Evolutionary conservation across 2,329 filamentous ascomycete species (phyloP).

Genomic region (Plectosphaerella cucumerina): DNA sequence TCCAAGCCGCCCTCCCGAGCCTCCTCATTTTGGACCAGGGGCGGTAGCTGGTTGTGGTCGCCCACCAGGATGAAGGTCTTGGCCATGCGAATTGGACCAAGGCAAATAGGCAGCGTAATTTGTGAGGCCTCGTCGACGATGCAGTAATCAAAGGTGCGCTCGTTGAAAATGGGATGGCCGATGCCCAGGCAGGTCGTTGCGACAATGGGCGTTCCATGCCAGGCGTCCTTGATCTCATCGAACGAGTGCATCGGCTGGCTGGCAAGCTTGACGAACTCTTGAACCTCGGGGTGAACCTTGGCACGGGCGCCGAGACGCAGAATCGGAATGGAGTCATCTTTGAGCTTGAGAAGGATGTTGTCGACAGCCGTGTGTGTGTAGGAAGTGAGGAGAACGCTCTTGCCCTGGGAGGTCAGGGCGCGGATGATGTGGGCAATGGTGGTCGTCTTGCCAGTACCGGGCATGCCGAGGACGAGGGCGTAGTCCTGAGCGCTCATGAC

Average conservation of each 20-base stretch:
- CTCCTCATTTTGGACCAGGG: conserved; percentile 87
- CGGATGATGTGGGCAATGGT: conserved; percentile 97
- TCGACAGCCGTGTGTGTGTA: conserved; percentile 98
- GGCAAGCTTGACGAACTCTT: conserved; percentile 77
- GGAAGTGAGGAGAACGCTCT: conserved; percentile 88
- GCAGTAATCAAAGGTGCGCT: conserved; percentile 92
- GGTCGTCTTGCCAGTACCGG: conserved; percentile 95
- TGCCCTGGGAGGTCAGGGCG: conserved; percentile 80
- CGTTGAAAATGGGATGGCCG: conserved; percentile 81
- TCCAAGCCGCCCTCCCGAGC: conserved; percentile 84
- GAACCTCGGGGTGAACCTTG: conserved; percentile 86
- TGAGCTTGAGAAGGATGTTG: conserved; percentile 93
- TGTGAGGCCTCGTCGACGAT: conserved; percentile 98
- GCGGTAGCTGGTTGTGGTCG: conserved; percentile 93
- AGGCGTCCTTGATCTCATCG: conserved; percentile 78
- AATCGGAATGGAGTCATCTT: conserved; percentile 70
- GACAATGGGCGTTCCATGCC: conserved; percentile 83
- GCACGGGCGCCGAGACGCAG: conserved; percentile 80
- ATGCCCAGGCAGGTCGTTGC: conserved; percentile 93
- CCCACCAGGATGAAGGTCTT: conserved; percentile 91
- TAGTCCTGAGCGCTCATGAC: conserved; percentile 96
- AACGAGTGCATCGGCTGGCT: conserved; percentile 70
- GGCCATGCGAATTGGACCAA: conserved; percentile 91
- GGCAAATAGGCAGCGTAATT: conserved; percentile 90
- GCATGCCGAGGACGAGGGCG: conserved; percentile 96